phyloP scores from a whole-genome alignment of 805 yeast species.

The Teunomyces gatunensis region DNA sequence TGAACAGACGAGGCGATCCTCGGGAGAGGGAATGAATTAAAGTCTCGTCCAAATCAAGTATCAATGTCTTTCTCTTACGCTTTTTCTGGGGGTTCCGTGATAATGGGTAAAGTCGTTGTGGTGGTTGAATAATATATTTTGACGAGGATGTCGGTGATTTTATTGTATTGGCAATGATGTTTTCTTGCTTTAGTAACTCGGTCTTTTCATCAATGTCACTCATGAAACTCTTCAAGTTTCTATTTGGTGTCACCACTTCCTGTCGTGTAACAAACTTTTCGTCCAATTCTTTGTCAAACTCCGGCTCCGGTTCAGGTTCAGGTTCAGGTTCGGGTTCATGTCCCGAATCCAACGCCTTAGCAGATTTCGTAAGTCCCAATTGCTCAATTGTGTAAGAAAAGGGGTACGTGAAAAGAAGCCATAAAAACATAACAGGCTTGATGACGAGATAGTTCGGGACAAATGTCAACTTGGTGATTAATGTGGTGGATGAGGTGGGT shows the following conservation, averaged over 20 bases:
- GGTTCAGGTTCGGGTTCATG: not conserved
- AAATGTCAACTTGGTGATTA: conserved; percentile 24
- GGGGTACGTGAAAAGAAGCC: conserved; percentile 59
- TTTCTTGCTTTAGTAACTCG: conserved; percentile 39
- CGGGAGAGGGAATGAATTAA: conserved; percentile 86
- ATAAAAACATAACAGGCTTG: conserved; percentile 49
- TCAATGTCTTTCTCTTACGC: conserved; percentile 59
- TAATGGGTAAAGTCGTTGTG: conserved; percentile 42
- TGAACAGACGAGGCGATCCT: conserved; percentile 47
- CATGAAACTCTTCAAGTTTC: not conserved
- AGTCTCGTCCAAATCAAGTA: conserved; percentile 92
- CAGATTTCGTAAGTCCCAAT: conserved; percentile 10
- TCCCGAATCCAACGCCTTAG: not conserved
- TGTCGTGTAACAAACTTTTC: conserved; percentile 1
- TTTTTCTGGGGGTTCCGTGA: conserved; percentile 38
- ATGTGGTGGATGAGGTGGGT: not conserved
- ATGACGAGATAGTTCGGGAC: conserved; percentile 49
- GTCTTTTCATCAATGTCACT: conserved; percentile 28
- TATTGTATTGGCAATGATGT: conserved; percentile 37
- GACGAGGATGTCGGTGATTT: conserved; percentile 42
- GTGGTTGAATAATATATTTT: conserved; percentile 45
- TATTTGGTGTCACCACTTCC: not conserved
- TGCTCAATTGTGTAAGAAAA: conserved; percentile 39
- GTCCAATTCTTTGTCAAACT: conserved; percentile 1
- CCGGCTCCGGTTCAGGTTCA: not conserved